Conservation (phyloP, 179 eudicot species). For the Silene vulgaris region DNA sequence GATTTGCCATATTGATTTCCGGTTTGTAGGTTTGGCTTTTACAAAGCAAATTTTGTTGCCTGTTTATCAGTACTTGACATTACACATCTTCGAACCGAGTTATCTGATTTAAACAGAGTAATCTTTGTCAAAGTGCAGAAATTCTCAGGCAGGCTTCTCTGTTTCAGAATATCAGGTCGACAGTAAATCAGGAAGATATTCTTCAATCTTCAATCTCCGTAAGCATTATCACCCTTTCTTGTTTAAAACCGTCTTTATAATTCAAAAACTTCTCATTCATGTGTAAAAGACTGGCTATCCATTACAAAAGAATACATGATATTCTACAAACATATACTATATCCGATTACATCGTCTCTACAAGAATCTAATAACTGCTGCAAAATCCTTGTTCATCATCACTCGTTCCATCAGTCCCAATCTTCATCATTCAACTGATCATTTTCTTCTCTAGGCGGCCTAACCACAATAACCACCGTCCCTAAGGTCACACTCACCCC, state of each 20-base stretch:
- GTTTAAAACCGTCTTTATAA: background rate
- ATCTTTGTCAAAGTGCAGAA: background rate
- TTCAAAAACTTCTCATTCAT: background rate
- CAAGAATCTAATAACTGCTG: constrained; percentile 8
- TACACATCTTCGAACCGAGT: background rate
- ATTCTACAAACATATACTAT: background rate
- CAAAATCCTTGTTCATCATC: background rate
- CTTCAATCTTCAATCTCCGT: too few species aligned
- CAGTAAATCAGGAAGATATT: background rate
- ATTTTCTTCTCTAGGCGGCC: constrained; percentile 67
- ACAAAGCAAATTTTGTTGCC: too few species aligned
- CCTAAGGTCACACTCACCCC: constrained; percentile 57
- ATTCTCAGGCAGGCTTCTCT: background rate
- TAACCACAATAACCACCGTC: constrained; percentile 67
- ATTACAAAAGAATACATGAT: background rate
- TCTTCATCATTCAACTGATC: constrained; percentile 60
- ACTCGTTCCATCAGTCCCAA: constrained; percentile 48
- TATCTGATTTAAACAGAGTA: background rate
- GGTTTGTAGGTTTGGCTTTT: too few species aligned
- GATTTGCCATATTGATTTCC: too few species aligned
- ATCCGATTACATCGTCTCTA: constrained; percentile 20
- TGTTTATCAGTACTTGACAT: too few species aligned
- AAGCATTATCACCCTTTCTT: background rate
- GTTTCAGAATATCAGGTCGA: background rate
- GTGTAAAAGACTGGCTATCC: background rate